Percentiles rank a stretch among this genome's conserved stretches.
Conservation (phyloP, 1,139 yeast genomes). For the Suhomyces chickasaworum region DNA sequence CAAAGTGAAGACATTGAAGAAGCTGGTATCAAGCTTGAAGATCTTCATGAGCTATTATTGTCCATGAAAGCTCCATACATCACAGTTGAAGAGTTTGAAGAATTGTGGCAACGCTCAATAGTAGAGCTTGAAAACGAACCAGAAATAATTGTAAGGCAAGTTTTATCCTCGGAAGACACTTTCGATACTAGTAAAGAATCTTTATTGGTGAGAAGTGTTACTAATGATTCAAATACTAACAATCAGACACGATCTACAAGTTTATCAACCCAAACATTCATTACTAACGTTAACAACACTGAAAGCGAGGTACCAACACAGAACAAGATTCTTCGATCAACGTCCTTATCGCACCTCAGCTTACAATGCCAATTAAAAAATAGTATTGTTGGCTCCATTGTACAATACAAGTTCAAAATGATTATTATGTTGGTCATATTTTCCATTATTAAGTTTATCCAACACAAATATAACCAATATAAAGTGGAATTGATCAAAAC, state of each 20-base stretch:
- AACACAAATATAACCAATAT: conserved; percentile 37
- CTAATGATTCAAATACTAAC: conserved; percentile 22
- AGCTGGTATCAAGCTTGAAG: conserved; percentile 55
- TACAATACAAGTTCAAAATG: conserved; percentile 44
- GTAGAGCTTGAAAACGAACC: conserved; percentile 68
- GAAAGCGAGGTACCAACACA: conserved; percentile 33
- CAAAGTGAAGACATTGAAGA: conserved; percentile 42
- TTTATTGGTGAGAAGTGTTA: background rate
- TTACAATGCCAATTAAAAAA: conserved; percentile 61
- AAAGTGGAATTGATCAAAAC: conserved; percentile 34
- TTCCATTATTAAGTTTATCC: conserved; percentile 25
- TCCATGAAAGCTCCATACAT: conserved; percentile 61
- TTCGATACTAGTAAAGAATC: background rate
- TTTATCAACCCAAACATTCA: conserved; percentile 26
- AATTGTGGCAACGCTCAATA: conserved; percentile 72
- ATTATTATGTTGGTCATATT: conserved; percentile 27
- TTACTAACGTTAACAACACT: conserved; percentile 36
- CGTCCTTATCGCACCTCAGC: conserved; percentile 67
- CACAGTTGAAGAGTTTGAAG: conserved; percentile 74
- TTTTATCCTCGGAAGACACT: conserved; percentile 24
- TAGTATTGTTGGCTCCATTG: conserved; percentile 52
- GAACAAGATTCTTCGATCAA: conserved; percentile 66
- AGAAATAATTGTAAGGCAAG: conserved; percentile 87
- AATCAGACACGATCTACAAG: conserved; percentile 35
- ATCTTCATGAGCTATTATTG: conserved; percentile 60